These are phyloP conservation scores for Aspergillus sclerotialis DNA, from an alignment of 2,329 filamentous ascomycete species.

Conservation along the genomic window DNA sequence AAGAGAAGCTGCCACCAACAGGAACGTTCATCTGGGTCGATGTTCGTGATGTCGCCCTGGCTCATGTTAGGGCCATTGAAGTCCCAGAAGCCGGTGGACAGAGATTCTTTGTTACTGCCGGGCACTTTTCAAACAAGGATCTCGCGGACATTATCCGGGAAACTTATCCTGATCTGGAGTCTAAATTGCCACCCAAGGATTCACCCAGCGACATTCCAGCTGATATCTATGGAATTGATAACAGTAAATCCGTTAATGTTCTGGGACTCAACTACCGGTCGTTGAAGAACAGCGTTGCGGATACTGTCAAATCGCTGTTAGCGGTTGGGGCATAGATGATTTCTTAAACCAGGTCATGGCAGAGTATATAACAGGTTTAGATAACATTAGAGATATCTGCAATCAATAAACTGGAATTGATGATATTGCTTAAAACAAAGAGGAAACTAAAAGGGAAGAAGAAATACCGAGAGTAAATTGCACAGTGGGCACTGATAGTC, in stretches of 20 bases:
- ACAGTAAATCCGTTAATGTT: constrained; percentile 33
- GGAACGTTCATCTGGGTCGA: constrained; percentile 54
- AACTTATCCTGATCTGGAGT: constrained; percentile 34
- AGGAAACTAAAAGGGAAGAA: too few species aligned
- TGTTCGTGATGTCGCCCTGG: constrained; percentile 43
- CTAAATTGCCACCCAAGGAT: constrained; percentile 33
- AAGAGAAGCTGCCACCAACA: constrained; percentile 51
- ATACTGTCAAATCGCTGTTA: constrained; percentile 30
- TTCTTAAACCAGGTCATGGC: neutral
- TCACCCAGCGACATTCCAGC: constrained; percentile 22
- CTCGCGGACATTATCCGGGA: constrained; percentile 37
- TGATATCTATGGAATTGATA: constrained; percentile 29
- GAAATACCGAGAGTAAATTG: too few species aligned
- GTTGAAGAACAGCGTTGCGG: constrained; percentile 31
- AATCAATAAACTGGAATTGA: too few species aligned
- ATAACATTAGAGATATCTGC: too few species aligned
- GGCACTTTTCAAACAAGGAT: constrained; percentile 36
- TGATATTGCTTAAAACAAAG: too few species aligned
- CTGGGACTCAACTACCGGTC: constrained; percentile 34
- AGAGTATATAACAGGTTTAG: neutral
- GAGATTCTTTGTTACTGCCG: constrained; percentile 39
- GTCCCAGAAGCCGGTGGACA: constrained; percentile 39
- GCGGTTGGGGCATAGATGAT: constrained; percentile 24
- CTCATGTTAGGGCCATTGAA: constrained; percentile 42
- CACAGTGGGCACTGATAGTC: neutral